A percentile compares a stretch with the other conserved stretches of the same genome.
phyloP scores from a whole-genome alignment of 805 yeast species.

The Candida endomychidarum region DNA sequence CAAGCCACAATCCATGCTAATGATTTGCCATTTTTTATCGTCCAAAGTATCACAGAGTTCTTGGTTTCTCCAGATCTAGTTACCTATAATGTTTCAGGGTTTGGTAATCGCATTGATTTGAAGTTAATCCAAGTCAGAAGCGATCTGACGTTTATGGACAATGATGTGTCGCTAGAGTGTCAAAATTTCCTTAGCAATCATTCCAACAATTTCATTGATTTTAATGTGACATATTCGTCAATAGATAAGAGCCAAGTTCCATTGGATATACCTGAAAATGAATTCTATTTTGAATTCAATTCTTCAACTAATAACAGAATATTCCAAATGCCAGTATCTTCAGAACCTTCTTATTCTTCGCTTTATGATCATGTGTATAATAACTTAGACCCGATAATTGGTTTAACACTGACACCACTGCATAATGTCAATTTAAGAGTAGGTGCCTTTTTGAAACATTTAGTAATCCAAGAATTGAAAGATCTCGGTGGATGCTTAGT shows the following conservation, averaged over 20 bases:
- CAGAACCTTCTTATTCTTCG: neutral
- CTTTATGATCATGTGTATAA: slow-evolving; percentile 5
- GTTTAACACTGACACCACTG: slow-evolving; percentile 7
- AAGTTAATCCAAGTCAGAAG: slow-evolving; percentile 3
- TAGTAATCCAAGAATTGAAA: slow-evolving; percentile 4
- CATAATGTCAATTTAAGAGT: slow-evolving; percentile 10
- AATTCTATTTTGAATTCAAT: slow-evolving; percentile 6
- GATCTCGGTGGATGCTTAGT: neutral
- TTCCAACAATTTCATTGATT: slow-evolving; percentile 1
- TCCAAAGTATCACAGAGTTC: slow-evolving; percentile 43
- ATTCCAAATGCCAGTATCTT: neutral
- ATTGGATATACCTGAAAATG: neutral
- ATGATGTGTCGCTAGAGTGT: neutral
- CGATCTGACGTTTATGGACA: neutral
- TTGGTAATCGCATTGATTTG: slow-evolving; percentile 1
- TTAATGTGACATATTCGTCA: neutral
- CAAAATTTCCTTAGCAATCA: neutral
- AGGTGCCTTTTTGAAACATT: slow-evolving; percentile 10
- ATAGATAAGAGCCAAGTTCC: neutral
- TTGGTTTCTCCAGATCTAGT: slow-evolving; percentile 27
- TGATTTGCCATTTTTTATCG: slow-evolving; percentile 60
- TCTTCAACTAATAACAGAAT: neutral
- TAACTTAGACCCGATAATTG: neutral
- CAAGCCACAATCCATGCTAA: slow-evolving; percentile 50
- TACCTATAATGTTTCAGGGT: slow-evolving; percentile 1